Evolutionary conservation across 176 grass and related monocot genomes (phyloP), one percentile per base, ranked within the genome.

Genomic region (Rhynchospora breviuscula): DNA sequence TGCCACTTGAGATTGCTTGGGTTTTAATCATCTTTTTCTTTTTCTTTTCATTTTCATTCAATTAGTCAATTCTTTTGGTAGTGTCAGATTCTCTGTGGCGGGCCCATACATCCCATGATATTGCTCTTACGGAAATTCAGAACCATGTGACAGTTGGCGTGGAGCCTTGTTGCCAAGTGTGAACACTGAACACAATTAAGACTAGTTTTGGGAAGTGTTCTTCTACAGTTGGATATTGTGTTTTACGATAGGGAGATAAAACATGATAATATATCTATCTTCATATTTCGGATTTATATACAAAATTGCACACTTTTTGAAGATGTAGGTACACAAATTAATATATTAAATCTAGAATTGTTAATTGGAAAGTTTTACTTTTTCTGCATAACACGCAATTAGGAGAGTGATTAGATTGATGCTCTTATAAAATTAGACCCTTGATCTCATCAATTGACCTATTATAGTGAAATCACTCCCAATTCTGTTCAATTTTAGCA

Each of bases 51-150:
- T 29, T 29, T 29, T 81, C 8, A 48, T 66, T 21, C 23, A 64
- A 65, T 64, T 64, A 18, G 80, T 82, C 61, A 82, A 82, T 82
- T 64, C 21, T 66, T 82, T 54, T 59, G 31, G 15, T 54, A 31
- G 48, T 54, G 6, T 7, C 12, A 77, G 73, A 77, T 77, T 54
- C 49, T 56, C 25, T 54, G 73, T 77, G 73, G 73, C 73, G 73
- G 12, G 1, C 12, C 0, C 29, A 8, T 77, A 49, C 49, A 17
- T 7, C 19, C 19, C 21, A 56, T 29, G 72, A 31, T 53, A 25
- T 49, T 17, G 10, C 45, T 21, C n/a, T 51, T 67, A 11, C 3
- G 0, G 25, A 12, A 26, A 12, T 44, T 46, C 47, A 75, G 5
- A 52, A 52, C 5, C 71, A 10, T 77, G 73, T 31, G 14, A 77